Base-by-base conservation (phyloP, 2,329 filamentous ascomycete genomes). In the Alternaria metachromatica region DNA sequence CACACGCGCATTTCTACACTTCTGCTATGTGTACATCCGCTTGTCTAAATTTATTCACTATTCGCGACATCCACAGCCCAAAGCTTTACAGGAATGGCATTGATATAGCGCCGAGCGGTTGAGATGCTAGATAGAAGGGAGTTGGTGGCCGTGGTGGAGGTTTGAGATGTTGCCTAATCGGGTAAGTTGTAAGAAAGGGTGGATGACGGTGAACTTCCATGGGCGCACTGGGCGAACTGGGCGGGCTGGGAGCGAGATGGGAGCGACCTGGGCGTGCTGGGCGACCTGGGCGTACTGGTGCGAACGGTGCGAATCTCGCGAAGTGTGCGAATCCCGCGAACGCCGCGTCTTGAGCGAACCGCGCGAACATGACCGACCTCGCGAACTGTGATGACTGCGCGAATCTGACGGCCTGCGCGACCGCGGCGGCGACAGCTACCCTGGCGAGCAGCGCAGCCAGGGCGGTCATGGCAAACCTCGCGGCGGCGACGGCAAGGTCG, bases 51-150 rank as follows among this genome's bases (percentile, higher is more conserved):
- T 41, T 5, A 18, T 18, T 18, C 9, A 18, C n/a, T 3, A 3
- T 41, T 18, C 9, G 2, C 15, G n/a, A 41, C 0, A 11, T 6
- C n/a, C 2, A 41, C 1, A 18, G n/a, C 5, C 2, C 3, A 2
- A 5, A 41, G n/a, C 9, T 11, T 2, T 11, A 6, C 3, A 6
- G 4, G 5, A 6, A 41, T 11, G 4, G n/a, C 1, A 11, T 18
- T 18, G n/a, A 1, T 41, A 18, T 41, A 41, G 37, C 9, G 37
- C 5, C 9, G 37, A 41, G 37, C 37, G 37, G 37, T 11, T 41
- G 15, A 18, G n/a, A 41, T 41, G 5, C 9, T 41, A 3, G 37
- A 41, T 10, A 41, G 2, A 11, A 11, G 37, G n/a, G 37, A 11
- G 37, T 18, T 41, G 12, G 12, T n/a, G 49, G 13, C 10, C 25